Evolutionary conservation across 23 red algal genomes (phyloP).

Genomic region (Gracilaria gracilis): DNA sequence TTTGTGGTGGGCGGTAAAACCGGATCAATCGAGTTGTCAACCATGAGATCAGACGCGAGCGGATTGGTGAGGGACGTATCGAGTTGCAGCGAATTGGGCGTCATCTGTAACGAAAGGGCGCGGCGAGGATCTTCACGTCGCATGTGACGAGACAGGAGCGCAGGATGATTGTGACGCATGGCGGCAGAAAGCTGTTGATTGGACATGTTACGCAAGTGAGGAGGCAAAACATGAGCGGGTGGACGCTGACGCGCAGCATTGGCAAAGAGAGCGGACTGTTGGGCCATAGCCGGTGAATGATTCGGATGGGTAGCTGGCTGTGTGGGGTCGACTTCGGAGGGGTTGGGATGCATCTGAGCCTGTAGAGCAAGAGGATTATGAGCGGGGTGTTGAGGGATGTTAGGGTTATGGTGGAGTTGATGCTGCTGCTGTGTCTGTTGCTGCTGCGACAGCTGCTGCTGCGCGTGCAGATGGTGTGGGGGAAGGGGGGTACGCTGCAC

Average conservation of each 20-base stretch:
- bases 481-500: constrained; percentile 10
- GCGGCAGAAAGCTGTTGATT: constrained; percentile 9
- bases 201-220: constrained; percentile 2
- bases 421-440: constrained; percentile 3
- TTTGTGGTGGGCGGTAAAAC: not conserved
- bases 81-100: not conserved
- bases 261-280: constrained; percentile 10
- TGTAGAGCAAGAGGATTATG: not conserved
- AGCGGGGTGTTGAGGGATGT: constrained; percentile 19
- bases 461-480: not conserved
- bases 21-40: constrained; percentile 2
- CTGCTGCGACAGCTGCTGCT: not conserved
- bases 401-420: constrained; percentile 18
- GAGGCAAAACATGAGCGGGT: not conserved
- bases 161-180: constrained; percentile 3
- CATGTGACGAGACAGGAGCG: constrained; percentile 2
- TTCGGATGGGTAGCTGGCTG: not conserved
- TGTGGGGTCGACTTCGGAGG: constrained; percentile 22
- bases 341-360: constrained; percentile 12
- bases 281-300: not conserved
- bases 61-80: constrained; percentile 19
- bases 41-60: constrained; percentile 10
- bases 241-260: constrained; percentile 15
- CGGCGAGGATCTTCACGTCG: constrained; percentile 10
- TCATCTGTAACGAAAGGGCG: not conserved